phyloP scores from a whole-genome alignment of 2,329 filamentous ascomycete genomes.

The Talaromyces marneffei region DNA sequence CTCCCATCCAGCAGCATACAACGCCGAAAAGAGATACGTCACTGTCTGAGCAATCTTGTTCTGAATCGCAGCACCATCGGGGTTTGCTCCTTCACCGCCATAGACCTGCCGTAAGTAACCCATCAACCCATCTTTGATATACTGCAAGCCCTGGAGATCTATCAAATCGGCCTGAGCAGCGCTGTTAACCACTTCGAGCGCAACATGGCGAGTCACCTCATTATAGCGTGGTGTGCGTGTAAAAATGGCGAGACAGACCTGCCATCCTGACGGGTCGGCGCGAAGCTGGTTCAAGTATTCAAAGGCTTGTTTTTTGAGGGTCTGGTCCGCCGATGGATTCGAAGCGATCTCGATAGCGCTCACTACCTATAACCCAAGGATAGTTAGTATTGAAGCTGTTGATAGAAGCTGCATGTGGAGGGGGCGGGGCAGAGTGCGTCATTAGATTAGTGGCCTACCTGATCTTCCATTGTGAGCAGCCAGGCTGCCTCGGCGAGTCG shows the following conservation, averaged over 20 bases:
- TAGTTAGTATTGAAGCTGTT: background rate
- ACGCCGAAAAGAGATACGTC: conserved; percentile 82
- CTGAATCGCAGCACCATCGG: conserved; percentile 73
- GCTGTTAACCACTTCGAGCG: conserved; percentile 88
- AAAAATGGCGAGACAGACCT: conserved; percentile 81
- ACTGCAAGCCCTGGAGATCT: conserved; percentile 64
- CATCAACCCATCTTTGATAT: conserved; percentile 75
- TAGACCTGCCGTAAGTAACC: conserved; percentile 75
- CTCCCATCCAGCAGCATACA: conserved; percentile 83
- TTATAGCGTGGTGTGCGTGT: conserved; percentile 67
- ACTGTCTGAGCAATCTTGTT: conserved; percentile 97
- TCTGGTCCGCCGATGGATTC: conserved; percentile 69
- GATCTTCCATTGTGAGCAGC: conserved; percentile 40
- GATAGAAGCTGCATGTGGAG: conserved; percentile 12
- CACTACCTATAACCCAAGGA: conserved; percentile 59
- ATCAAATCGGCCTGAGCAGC: conserved; percentile 75
- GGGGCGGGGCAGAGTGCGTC: conserved; percentile 17
- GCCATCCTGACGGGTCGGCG: conserved; percentile 79
- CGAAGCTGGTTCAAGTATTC: conserved; percentile 64
- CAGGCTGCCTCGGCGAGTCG: conserved; percentile 27
- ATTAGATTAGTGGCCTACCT: conserved; percentile 27
- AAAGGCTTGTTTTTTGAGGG: conserved; percentile 69
- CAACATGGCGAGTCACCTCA: conserved; percentile 82
- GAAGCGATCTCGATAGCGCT: conserved; percentile 93
- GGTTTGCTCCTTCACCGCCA: conserved; percentile 48